Base-by-base conservation (phyloP, 1,284 basidiomycete species). In the Cryptococcus deneoformans region DNA sequence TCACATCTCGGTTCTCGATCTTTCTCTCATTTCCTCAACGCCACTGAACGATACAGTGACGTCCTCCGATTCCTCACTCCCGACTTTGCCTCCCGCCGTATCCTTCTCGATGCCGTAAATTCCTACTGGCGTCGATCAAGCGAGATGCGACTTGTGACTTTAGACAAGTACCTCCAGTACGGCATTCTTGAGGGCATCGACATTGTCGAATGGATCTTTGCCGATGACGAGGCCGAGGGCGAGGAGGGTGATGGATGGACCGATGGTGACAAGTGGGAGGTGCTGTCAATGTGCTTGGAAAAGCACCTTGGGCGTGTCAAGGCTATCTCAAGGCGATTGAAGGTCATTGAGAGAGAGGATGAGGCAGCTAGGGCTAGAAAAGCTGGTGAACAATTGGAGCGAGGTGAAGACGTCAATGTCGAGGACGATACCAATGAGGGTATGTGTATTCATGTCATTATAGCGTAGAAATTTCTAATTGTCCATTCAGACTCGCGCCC, bases 91-190 rank as follows among this genome's bases (percentile, higher is more conserved):
- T 78, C 79, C 48, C 73, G 80, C 20, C 69, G 56, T 39, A 87
- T 87, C 63, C 85, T 90, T 64, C 83, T 92, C 29, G 82, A 80
- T 49, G 86, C 86, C 16, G 86, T 89, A 6, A 83, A 82, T 1
- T 76, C 80, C 24, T 96, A 90, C 79, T 97, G 92, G 92, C 82
- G 82, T 62, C 77, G 84, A 60, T 90, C 89, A 67, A 80, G 82
- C 35, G 90, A 95, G 69, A 90, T 93, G 86, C 81, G 93, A 44
- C 82, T 83, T 20, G 91, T 99, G 68, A 93, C 97, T 5, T 87
- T 95, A 62, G 96, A 98, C 82, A 99, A 99, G 80, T 81, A 98
- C 61, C 89, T 99, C 84, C 95, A 99, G 77, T 99, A 99, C 77
- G 90, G 96, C 70, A 90, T 99, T 57, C 88, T 99, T 36, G 93